phyloP scores from a whole-genome alignment of 257 asterid species.

The Jasminum sambac region DNA sequence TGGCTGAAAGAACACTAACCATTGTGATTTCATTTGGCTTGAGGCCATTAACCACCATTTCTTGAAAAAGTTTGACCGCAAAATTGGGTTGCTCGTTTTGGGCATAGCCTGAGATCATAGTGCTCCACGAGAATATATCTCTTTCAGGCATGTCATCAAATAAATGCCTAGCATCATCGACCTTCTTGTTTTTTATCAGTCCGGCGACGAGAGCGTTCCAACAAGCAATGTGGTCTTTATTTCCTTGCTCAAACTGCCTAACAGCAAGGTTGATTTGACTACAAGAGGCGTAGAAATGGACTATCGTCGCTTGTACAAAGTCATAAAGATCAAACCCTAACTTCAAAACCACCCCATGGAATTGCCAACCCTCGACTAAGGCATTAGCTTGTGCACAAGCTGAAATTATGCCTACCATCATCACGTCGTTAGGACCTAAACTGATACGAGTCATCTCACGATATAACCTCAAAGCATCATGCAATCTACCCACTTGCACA shows the following conservation, averaged over 20 bases:
- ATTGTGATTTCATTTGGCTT: slow-evolving; percentile 84
- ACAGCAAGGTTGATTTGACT: slow-evolving; percentile 49
- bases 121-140: slow-evolving; percentile 92
- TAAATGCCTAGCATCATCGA: slow-evolving; percentile 54
- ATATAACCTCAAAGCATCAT: slow-evolving; percentile 58
- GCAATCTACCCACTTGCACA: slow-evolving; percentile 55
- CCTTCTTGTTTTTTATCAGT: slow-evolving; percentile 55
- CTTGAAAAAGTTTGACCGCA: slow-evolving; percentile 66
- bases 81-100: slow-evolving; percentile 55
- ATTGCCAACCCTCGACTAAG: slow-evolving; percentile 63
- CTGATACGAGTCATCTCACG: slow-evolving; percentile 60
- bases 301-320: slow-evolving; percentile 67
- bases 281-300: slow-evolving; percentile 76
- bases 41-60: slow-evolving; percentile 58
- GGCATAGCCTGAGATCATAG: slow-evolving; percentile 87
- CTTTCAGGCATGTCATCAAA: slow-evolving; percentile 72
- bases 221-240: slow-evolving; percentile 62
- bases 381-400: slow-evolving; percentile 56
- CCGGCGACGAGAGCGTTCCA: slow-evolving; percentile 92
- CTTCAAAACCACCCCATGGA: slow-evolving; percentile 59
- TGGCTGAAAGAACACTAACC: slow-evolving; percentile 80
- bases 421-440: slow-evolving; percentile 61
- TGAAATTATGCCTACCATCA: slow-evolving; percentile 79
- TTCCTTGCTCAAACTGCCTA: slow-evolving; percentile 71
- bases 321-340: slow-evolving; percentile 52